Evolutionary conservation across 139 green algal genomes (phyloP).

Genomic region (Spirogloea muscicola): DNA sequence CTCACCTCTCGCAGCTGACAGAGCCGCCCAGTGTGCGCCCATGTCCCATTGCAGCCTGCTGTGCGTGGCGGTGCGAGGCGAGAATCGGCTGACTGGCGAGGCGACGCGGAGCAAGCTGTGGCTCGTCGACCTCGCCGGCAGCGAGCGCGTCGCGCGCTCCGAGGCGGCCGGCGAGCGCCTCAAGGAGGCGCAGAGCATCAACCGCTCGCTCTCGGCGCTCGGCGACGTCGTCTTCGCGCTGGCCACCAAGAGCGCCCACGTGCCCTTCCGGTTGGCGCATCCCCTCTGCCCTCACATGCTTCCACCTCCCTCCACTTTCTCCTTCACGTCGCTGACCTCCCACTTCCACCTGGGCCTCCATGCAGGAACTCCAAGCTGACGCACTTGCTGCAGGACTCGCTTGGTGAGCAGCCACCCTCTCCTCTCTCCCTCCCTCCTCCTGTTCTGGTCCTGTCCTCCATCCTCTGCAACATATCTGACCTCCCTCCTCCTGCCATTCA

Average conservation of each 20-base stretch:
- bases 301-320: too few relatives aligned
- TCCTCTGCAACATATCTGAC: too few relatives aligned
- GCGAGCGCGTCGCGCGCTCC: constrained; percentile 52
- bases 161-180: constrained; percentile 74
- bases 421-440: not conserved
- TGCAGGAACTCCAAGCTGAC: constrained; percentile 89
- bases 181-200: constrained; percentile 82
- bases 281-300: too few relatives aligned
- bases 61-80: constrained; percentile 24
- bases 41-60: constrained; percentile 39
- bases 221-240: constrained; percentile 66
- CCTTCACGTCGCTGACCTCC: constrained; percentile 29
- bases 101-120: constrained; percentile 61
- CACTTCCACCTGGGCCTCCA: too few relatives aligned
- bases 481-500: too few relatives aligned
- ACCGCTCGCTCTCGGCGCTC: constrained; percentile 73
- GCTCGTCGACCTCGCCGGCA: constrained; percentile 91
- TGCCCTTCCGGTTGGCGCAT: constrained; percentile 76
- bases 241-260: constrained; percentile 55
- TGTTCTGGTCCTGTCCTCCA: not conserved
- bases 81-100: constrained; percentile 16
- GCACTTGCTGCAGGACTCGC: constrained; percentile 60
- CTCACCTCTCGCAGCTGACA: too few relatives aligned
- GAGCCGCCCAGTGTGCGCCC: too few relatives aligned
- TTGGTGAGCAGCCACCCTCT: constrained; percentile 21